A percentile compares a stretch with the other conserved stretches of the same genome.
These are phyloP conservation scores for Hansfordia pulvinata DNA, from an alignment of 2,329 filamentous ascomycete species.

Conservation along the genomic window DNA sequence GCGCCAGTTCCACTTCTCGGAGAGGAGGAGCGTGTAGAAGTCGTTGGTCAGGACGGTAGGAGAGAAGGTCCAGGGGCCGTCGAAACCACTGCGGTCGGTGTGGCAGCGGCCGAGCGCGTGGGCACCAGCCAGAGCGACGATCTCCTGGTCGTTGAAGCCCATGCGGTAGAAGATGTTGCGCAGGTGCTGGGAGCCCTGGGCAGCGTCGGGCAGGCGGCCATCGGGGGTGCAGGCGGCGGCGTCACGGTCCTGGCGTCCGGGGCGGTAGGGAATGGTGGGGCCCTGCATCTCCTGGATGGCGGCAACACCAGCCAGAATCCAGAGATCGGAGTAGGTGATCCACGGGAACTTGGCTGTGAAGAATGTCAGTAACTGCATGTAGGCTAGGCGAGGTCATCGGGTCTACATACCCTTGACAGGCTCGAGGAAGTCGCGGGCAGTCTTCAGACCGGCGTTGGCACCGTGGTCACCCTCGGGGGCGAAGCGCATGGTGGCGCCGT, in stretches of 20 bases:
- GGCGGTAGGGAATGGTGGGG: constrained; percentile 74
- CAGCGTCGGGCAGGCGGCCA: constrained; percentile 70
- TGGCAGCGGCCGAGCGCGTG: constrained; percentile 87
- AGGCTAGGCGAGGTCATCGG: not conserved
- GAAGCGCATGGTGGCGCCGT: constrained; percentile 96
- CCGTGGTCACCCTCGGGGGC: constrained; percentile 78
- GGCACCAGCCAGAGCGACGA: constrained; percentile 76
- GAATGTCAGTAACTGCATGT: constrained; percentile 8
- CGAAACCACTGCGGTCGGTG: constrained; percentile 73
- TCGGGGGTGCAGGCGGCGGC: constrained; percentile 80
- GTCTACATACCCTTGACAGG: constrained; percentile 65
- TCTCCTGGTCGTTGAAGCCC: constrained; percentile 96
- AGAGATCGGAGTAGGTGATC: constrained; percentile 94
- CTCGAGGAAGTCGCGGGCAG: constrained; percentile 84
- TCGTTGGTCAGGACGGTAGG: constrained; percentile 90
- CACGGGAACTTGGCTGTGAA: constrained; percentile 65
- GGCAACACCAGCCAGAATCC: constrained; percentile 77
- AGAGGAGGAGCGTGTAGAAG: constrained; percentile 75
- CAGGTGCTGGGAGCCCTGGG: constrained; percentile 68
- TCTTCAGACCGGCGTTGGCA: constrained; percentile 80
- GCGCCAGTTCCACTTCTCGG: constrained; percentile 85
- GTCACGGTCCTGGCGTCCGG: constrained; percentile 72
- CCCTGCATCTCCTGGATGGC: constrained; percentile 95
- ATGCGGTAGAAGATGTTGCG: constrained; percentile 90
- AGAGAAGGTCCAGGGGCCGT: constrained; percentile 85